Conservation (phyloP, 352 stramenopile species). For the Phytopythium litorale region DNA sequence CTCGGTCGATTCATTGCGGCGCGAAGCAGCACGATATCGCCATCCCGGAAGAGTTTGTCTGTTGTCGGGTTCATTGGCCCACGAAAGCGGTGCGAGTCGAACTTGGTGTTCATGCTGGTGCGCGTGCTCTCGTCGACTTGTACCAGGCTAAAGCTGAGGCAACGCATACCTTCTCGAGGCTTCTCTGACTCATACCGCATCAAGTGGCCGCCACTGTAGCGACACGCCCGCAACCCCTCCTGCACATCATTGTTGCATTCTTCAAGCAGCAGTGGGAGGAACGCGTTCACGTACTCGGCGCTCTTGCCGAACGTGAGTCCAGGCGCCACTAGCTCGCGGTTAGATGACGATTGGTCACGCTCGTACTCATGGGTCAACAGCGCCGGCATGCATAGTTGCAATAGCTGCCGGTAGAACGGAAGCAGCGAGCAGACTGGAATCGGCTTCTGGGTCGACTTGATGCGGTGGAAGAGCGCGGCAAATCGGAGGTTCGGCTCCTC, state of each 20-base stretch:
- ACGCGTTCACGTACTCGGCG: constrained; percentile 73
- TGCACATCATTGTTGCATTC: constrained; percentile 82
- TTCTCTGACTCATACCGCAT: constrained; percentile 83
- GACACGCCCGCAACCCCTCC: constrained; percentile 52
- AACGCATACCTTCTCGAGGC: constrained; percentile 75
- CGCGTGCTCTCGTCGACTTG: constrained; percentile 33
- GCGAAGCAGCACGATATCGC: constrained; percentile 69
- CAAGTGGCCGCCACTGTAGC: constrained; percentile 44
- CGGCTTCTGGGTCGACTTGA: constrained; percentile 78
- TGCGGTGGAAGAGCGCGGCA: constrained; percentile 70
- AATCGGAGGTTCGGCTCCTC: constrained; percentile 48
- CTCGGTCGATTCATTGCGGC: constrained; percentile 11
- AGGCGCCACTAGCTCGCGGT: constrained; percentile 47
- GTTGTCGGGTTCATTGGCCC: constrained; percentile 7
- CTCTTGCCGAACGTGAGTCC: constrained; percentile 62
- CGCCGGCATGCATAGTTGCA: constrained; percentile 75
- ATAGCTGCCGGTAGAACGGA: constrained; percentile 79
- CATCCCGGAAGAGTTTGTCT: constrained; percentile 76
- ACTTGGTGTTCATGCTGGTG: constrained; percentile 18
- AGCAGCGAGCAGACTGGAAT: constrained; percentile 64
- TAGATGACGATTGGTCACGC: constrained; percentile 30
- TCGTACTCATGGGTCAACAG: constrained; percentile 67
- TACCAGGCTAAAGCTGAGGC: constrained; percentile 67
- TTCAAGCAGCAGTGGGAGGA: constrained; percentile 75
- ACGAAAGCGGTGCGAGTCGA: constrained; percentile 8